A percentile compares a stretch with the other conserved stretches of the same genome.
These are phyloP conservation scores for Venturia nashicola DNA, from an alignment of 2,329 filamentous ascomycete species.

Conservation along the genomic window DNA sequence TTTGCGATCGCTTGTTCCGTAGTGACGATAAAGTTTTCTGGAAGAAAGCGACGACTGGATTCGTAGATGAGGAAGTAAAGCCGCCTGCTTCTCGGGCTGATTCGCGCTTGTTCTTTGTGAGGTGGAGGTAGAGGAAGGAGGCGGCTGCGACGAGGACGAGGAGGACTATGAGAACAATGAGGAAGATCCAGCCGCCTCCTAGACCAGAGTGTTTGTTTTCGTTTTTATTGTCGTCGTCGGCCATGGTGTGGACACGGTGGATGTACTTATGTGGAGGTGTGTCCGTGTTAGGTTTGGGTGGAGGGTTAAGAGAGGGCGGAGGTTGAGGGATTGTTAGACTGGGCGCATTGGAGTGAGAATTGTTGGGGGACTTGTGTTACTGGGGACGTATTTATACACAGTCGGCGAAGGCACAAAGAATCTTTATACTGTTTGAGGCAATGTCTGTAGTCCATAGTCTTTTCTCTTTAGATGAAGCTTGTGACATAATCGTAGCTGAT, in stretches of 20 bases:
- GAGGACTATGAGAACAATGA: conserved; percentile 59
- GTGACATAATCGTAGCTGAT: background rate
- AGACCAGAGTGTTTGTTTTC: conserved; percentile 27
- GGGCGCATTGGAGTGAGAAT: background rate
- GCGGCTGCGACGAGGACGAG: conserved; percentile 43
- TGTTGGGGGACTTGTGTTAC: background rate
- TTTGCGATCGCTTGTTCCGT: conserved; percentile 52
- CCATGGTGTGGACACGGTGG: background rate
- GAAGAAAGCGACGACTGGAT: conserved; percentile 62
- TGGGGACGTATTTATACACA: background rate
- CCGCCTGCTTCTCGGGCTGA: conserved; percentile 32
- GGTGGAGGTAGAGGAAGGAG: conserved; percentile 55
- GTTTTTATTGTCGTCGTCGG: conserved; percentile 1
- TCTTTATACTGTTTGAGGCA: background rate
- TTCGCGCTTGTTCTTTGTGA: conserved; percentile 35
- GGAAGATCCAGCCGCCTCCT: conserved; percentile 47
- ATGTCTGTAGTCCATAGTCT: background rate
- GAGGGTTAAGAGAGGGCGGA: conserved; percentile 21
- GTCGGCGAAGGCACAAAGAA: background rate
- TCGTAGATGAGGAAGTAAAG: conserved; percentile 28
- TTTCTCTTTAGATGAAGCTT: background rate
- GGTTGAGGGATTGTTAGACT: background rate
- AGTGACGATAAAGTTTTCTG: conserved; percentile 52
- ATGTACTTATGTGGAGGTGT: background rate
- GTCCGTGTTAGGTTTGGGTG: conserved; percentile 17